Conservation (phyloP, 257 asterid genomes). For the Striga asiatica region DNA sequence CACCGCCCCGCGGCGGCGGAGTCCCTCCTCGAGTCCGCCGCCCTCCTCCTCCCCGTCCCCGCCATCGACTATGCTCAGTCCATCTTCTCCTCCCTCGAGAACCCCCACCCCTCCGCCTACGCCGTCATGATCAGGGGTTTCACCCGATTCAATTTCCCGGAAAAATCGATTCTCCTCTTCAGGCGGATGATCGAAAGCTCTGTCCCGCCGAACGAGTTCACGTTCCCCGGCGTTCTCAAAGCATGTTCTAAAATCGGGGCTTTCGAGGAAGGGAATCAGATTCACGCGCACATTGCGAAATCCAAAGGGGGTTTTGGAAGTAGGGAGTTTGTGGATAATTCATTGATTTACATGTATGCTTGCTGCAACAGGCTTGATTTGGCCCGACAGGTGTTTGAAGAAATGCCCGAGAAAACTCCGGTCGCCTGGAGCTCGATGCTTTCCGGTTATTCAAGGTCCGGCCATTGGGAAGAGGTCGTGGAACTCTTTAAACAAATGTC, state of each 20-base stretch:
- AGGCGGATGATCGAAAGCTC: constrained; percentile 29
- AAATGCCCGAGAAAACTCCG: constrained; percentile 21
- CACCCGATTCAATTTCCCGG: constrained; percentile 15
- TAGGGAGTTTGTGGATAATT: constrained; percentile 24
- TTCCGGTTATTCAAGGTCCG: constrained; percentile 28
- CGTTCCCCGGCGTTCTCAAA: constrained; percentile 23
- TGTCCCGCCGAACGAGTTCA: constrained; percentile 26
- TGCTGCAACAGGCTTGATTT: constrained; percentile 17
- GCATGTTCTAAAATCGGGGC: constrained; percentile 32
- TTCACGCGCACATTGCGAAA: constrained; percentile 30
- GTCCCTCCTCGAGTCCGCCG: constrained; percentile 38
- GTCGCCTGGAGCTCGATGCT: constrained; percentile 37
- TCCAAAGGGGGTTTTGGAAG: background rate
- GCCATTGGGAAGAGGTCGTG: constrained; percentile 25
- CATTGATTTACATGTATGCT: constrained; percentile 34
- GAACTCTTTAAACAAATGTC: constrained; percentile 22
- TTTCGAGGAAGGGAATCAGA: constrained; percentile 31
- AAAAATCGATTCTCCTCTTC: constrained; percentile 26
- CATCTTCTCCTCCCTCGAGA: constrained; percentile 25
- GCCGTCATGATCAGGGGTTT: constrained; percentile 38
- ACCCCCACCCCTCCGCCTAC: constrained; percentile 33
- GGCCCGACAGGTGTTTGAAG: constrained; percentile 32
- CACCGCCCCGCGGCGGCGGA: constrained; percentile 29
- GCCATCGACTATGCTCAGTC: constrained; percentile 30
- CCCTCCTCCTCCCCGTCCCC: constrained; percentile 30